Base-by-base conservation (phyloP, 2,329 filamentous ascomycete species). In the Aspergillus novofumigatus region DNA sequence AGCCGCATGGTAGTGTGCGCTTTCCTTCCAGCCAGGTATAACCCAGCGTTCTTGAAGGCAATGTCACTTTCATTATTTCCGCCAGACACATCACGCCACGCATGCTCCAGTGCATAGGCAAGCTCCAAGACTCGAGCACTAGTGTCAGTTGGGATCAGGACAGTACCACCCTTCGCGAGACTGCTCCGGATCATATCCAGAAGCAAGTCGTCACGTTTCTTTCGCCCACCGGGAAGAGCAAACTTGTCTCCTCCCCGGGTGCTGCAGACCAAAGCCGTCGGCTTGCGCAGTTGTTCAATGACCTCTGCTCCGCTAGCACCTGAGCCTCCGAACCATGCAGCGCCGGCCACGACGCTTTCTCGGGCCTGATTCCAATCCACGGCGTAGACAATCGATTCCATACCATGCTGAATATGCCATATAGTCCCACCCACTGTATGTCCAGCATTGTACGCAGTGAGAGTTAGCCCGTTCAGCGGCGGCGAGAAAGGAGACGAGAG, bases 321-420 rank as follows among this genome's bases (percentile, higher is more conserved):
- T 23, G 87, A 87, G 5, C 91, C 90, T 49, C 91, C 91, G 45
- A 99, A 82, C 91, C 94, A 97, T 26, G 93, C 92, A 23, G 94
- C 94, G 61, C 93, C 93, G 0, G 93, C 87, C 58, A 96, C 87
- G 17, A 97, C 92, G 75, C 96, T 96, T 72, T 99, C 94, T 65
- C 91, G 86, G n/a, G 90, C 91, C 75, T 97, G 92, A 67, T 97
- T 97, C 94, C 94, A 99, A 69, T 97, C 93, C 20, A 97, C 91
- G 0, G 94, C 93, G 68, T 99, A 97, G 1, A 99, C 92, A 45
- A 99, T 93, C 0, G 92, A 97, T 73, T 99, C 94, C 70, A 97
- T 83, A 0, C 92, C 92, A 77, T 97, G 92, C 68, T 97, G 93
- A 62, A 99, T 92, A 69, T 97, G 93, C 94, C 94, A 99, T 78